These are phyloP conservation scores for Nymphaea colorata DNA, from an alignment of 164 flowering plant genomes.

Conservation along the genomic window DNA sequence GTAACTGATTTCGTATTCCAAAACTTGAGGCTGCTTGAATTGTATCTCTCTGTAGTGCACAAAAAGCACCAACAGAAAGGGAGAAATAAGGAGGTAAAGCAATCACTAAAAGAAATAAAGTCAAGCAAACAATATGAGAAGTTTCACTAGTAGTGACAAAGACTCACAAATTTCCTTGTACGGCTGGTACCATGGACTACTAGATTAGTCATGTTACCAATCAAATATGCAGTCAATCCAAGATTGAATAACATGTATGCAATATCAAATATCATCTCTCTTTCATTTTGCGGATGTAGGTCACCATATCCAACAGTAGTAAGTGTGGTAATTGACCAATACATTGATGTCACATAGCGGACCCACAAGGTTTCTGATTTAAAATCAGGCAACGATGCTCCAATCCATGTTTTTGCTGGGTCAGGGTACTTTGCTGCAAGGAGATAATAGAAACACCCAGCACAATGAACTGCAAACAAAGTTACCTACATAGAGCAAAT, in stretches of 20 bases:
- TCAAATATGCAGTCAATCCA: constrained; percentile 85
- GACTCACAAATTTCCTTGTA: constrained; percentile 77
- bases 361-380: constrained; percentile 34
- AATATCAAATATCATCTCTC: constrained; percentile 82
- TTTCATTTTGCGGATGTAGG: constrained; percentile 64
- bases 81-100: neutral
- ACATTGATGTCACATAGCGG: constrained; percentile 72
- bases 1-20: constrained; percentile 72
- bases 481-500: constrained; percentile 42
- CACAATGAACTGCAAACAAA: constrained; percentile 84
- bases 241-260: constrained; percentile 93
- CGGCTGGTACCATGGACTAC: constrained; percentile 90
- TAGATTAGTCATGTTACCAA: constrained; percentile 97
- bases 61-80: neutral
- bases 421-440: constrained; percentile 61
- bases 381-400: constrained; percentile 34
- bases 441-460: constrained; percentile 82
- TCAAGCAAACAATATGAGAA: neutral
- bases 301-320: constrained; percentile 98
- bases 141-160: neutral
- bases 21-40: constrained; percentile 91
- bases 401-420: constrained; percentile 66
- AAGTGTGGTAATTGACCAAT: constrained; percentile 95
- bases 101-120: neutral
- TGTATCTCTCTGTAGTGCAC: constrained; percentile 58